These are phyloP conservation scores for Artemisia argyi DNA, from an alignment of 129 eudicot genomes.

Conservation along the genomic window DNA sequence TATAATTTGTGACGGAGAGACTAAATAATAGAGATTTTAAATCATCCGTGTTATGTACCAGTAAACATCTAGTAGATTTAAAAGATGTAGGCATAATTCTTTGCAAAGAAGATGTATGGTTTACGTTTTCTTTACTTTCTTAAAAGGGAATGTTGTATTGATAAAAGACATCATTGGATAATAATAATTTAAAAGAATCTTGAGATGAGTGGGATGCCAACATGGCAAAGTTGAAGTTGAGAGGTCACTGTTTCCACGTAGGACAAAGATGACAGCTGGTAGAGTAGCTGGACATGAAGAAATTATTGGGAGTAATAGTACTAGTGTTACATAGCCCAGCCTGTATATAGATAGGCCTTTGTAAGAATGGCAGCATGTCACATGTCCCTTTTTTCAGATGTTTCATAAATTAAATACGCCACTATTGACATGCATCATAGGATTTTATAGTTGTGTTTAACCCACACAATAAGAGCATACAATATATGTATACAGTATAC, in stretches of 20 bases:
- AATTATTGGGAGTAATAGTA: conserved; percentile 20
- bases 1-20: no score
- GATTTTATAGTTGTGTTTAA: neutral
- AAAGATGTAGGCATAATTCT: neutral
- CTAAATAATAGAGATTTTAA: no score
- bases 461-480: neutral
- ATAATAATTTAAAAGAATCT: neutral
- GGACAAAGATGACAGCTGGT: conserved; percentile 35
- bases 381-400: conserved; percentile 21
- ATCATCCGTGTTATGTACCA: no score
- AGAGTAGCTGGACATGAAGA: conserved; percentile 21
- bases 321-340: conserved; percentile 18
- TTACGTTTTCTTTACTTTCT: neutral
- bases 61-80: no score
- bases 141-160: neutral
- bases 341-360: conserved; percentile 31
- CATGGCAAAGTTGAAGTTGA: conserved; percentile 24
- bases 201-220: conserved; percentile 18
- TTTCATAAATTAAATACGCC: neutral
- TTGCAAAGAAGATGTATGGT: neutral
- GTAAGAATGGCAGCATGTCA: conserved; percentile 24
- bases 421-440: neutral
- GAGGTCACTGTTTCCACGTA: conserved; percentile 34
- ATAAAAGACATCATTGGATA: neutral
- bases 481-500: no score